Evolutionary conservation across 176 grass and related monocot genomes (phyloP).

Genomic region (Musa beccarii): DNA sequence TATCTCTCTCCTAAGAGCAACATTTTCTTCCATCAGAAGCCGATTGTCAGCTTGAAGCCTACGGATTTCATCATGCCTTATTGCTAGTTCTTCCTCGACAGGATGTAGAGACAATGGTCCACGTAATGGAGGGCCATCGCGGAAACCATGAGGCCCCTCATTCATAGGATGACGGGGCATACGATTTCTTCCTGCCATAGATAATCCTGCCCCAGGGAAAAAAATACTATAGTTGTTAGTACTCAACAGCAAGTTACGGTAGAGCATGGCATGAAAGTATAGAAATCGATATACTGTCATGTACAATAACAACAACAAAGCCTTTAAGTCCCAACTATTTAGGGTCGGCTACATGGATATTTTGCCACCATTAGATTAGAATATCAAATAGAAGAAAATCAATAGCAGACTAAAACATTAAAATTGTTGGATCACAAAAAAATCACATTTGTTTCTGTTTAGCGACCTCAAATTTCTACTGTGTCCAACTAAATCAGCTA

Average conservation of each 20-base stretch:
- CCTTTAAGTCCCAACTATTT: neutral
- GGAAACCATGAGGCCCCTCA: constrained; percentile 23
- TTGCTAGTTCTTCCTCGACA: constrained; percentile 25
- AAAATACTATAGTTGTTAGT: neutral
- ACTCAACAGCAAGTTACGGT: neutral
- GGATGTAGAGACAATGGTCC: constrained; percentile 14
- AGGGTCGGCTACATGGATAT: neutral
- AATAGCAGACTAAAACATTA: no score
- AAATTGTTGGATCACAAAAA: no score
- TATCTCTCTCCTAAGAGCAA: constrained; percentile 30
- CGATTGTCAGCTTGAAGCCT: constrained; percentile 30
- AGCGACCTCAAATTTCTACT: no score
- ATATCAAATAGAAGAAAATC: no score
- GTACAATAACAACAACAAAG: neutral
- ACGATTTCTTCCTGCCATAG: constrained; percentile 48
- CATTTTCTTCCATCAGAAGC: constrained; percentile 28
- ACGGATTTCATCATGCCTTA: constrained; percentile 23
- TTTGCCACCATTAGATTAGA: no score
- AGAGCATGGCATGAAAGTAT: neutral
- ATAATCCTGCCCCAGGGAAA: neutral
- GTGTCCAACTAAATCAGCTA: no score
- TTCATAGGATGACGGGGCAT: constrained; percentile 13
- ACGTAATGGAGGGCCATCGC: constrained; percentile 18
- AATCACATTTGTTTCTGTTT: no score
- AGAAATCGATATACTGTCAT: neutral